Evolutionary conservation across 495 filamentous ascomycete genomes (phyloP), one percentile per base, ranked within the genome.

Genomic region (Talaromyces trachyspermus): DNA sequence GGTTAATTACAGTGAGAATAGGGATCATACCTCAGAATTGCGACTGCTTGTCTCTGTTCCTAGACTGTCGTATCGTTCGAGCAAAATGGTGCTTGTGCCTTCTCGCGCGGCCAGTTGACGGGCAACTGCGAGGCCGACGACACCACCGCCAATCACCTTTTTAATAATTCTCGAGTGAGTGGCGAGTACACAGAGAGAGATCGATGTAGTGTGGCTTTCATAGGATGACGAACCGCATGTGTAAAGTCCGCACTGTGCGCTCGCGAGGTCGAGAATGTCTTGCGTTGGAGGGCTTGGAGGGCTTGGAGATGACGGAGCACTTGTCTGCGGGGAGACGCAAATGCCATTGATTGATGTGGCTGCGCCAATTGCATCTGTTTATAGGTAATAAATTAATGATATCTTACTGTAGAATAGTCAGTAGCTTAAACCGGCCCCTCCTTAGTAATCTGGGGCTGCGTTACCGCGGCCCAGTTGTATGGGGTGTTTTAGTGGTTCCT

Each of bases 1-100:
- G 14, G 39, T 20, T 5, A 22, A 26, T 5, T 42, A 17, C 12
- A 9, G 33, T n/a, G 23, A 39, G 27, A 7, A 37, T n/a, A 32
- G 22, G 17, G 12, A 20, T 49, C 53, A 41, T 49, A 82, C 85
- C 77, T 96, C 92, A 52, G 88, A 95, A 65, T 96, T 97, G 51
- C 90, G 80, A 56, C 83, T 87, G 46, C 85, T 91, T 0, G 91
- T 98, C 74, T 97, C 94, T 38, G 81, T 94, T 18, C 94, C 92
- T 20, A 88, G 77, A 29, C 70, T 72, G 26, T 72, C 63, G 67
- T 96, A 87, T 26, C 82, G 74, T 64, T 98, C 92, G 4, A 97
- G 76, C 10, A 98, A 70, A 10, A 98, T 69, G 0, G 89, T 95
- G 20, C 70, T 77, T 4, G 77, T 78, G 14, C 77, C 72, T 44